Evolutionary conservation across 768 basidiomycete species (phyloP).

Genomic region (Lentinula boryana): DNA sequence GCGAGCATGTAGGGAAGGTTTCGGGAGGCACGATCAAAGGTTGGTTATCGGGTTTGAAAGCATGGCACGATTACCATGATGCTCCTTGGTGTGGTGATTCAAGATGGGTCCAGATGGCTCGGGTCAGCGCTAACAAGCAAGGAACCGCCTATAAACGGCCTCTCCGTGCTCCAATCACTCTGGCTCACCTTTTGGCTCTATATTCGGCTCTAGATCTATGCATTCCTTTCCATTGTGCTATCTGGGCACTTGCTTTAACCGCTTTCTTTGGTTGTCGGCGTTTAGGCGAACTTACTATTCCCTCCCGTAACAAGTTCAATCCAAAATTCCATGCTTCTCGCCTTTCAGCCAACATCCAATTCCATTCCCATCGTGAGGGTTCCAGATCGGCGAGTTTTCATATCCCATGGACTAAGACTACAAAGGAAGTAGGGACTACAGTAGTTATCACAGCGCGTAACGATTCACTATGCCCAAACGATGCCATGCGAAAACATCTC

Average conservation of each 20-base stretch:
- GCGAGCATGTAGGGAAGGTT: no score
- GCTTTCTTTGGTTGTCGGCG: conserved; percentile 30
- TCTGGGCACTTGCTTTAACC: conserved; percentile 26
- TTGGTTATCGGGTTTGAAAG: no score
- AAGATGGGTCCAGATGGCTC: no score
- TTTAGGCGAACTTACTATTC: conserved; percentile 22
- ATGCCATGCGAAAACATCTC: no score
- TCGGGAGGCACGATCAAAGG: no score
- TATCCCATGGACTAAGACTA: conserved; percentile 32
- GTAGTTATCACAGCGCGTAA: conserved; percentile 16
- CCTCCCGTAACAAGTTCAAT: conserved; percentile 9
- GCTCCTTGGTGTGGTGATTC: no score
- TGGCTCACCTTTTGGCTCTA: conserved; percentile 24
- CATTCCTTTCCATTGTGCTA: conserved; percentile 23
- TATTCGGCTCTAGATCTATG: conserved; percentile 14
- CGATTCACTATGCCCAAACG: conserved; percentile 9
- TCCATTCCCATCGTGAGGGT: no score
- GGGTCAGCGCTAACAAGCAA: no score
- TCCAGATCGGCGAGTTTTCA: conserved; percentile 19
- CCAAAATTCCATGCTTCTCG: conserved; percentile 12
- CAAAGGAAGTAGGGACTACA: conserved; percentile 17
- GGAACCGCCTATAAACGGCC: conserved; percentile 10
- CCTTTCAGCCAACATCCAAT: no score
- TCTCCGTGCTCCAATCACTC: conserved; percentile 25
- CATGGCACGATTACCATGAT: no score